Conservation (phyloP, 495 filamentous ascomycete genomes). For the Talaromyces nanjingensis region DNA sequence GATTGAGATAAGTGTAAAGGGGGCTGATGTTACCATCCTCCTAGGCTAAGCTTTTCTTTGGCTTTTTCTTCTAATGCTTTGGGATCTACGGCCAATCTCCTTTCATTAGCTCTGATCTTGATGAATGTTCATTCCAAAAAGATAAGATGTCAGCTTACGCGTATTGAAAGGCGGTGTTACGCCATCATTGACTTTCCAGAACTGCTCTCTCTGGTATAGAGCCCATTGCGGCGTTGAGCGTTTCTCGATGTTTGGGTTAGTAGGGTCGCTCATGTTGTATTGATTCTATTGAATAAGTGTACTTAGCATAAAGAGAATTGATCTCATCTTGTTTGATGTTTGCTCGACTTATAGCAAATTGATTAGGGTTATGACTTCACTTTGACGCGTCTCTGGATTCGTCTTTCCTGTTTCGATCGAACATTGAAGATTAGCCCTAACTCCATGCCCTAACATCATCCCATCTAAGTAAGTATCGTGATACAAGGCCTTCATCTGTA, state of each 20-base stretch:
- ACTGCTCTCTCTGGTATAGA: slow-evolving; percentile 56
- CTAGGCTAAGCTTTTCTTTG: slow-evolving; percentile 43
- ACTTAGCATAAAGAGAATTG: neutral
- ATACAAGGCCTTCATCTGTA: neutral
- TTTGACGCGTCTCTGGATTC: slow-evolving; percentile 14
- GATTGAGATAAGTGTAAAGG: no score
- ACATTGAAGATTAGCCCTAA: neutral
- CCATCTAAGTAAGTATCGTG: neutral
- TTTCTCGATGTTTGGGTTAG: slow-evolving; percentile 47
- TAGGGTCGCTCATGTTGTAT: slow-evolving; percentile 37
- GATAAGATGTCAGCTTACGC: slow-evolving; percentile 11
- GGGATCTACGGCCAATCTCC: slow-evolving; percentile 34
- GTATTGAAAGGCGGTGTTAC: slow-evolving; percentile 53
- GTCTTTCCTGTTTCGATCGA: neutral
- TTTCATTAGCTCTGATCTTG: neutral
- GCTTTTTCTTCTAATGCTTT: slow-evolving; percentile 52
- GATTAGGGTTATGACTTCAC: slow-evolving; percentile 24
- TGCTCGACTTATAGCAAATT: neutral
- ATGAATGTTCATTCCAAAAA: no score
- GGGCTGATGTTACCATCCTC: slow-evolving; percentile 20
- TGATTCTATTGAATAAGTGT: no score
- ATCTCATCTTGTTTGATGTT: neutral
- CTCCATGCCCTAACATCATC: neutral
- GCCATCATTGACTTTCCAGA: slow-evolving; percentile 51
- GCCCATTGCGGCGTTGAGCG: slow-evolving; percentile 54